phyloP scores from a whole-genome alignment of 768 basidiomycete genomes.

The Boletus tomentosulus region DNA sequence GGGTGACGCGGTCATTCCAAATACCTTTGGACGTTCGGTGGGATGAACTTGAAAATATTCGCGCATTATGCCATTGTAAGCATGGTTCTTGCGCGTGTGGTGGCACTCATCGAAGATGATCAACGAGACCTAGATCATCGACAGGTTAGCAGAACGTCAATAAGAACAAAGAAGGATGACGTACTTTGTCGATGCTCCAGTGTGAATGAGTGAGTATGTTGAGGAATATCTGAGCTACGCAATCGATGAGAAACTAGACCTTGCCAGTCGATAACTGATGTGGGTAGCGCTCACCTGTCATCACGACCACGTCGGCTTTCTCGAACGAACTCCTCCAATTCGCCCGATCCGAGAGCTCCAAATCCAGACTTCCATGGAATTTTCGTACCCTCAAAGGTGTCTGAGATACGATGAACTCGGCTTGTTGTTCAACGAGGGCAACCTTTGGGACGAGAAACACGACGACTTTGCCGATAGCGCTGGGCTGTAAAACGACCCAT shows the following conservation, averaged over 20 bases:
- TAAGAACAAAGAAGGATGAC: not conserved
- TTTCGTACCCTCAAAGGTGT: conserved; percentile 65
- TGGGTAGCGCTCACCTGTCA: conserved; percentile 57
- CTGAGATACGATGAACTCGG: conserved; percentile 57
- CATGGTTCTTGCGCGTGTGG: conserved; percentile 52
- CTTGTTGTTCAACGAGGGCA: conserved; percentile 81
- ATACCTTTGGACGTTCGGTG: conserved; percentile 67
- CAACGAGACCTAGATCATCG: conserved; percentile 43
- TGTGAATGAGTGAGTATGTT: conserved; percentile 79
- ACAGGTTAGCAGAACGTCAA: not conserved
- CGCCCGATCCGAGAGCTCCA: conserved; percentile 61
- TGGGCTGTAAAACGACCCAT: conserved; percentile 58
- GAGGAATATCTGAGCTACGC: conserved; percentile 73
- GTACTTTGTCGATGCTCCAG: conserved; percentile 64
- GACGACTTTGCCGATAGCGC: conserved; percentile 52
- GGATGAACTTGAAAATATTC: conserved; percentile 47
- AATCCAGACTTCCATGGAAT: conserved; percentile 66
- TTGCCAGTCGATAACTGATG: not conserved
- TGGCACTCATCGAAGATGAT: conserved; percentile 59
- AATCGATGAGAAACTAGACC: conserved; percentile 2
- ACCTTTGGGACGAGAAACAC: conserved; percentile 86
- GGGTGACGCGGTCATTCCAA: conserved; percentile 91
- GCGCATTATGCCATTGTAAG: conserved; percentile 55
- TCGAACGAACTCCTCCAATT: conserved; percentile 65
- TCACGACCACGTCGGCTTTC: conserved; percentile 71